These are phyloP conservation scores for Pseudozyma pruni DNA, from an alignment of 1,284 basidiomycete species.

Conservation along the genomic window DNA sequence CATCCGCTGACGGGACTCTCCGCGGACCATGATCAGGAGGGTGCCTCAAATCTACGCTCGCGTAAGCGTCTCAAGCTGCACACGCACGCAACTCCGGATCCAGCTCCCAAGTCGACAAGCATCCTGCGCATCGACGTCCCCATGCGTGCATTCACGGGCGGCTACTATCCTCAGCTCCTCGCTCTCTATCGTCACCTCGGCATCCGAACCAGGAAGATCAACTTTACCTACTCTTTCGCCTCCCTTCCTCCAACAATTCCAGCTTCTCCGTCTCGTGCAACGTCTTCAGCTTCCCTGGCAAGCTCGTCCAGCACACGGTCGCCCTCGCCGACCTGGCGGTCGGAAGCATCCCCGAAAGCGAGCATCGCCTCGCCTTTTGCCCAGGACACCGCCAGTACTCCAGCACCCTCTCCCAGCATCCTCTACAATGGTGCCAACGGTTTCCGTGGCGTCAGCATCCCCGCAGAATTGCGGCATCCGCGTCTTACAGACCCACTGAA, in stretches of 20 bases:
- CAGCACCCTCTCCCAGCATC: slow-evolving; percentile 28
- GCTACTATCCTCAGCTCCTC: slow-evolving; percentile 64
- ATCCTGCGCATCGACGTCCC: slow-evolving; percentile 61
- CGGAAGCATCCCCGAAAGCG: background rate
- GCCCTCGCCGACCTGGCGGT: background rate
- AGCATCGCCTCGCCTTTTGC: no score
- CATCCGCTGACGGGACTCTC: background rate
- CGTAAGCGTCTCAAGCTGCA: slow-evolving; percentile 12
- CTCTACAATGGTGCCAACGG: slow-evolving; percentile 60
- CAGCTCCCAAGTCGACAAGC: background rate
- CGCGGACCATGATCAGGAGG: background rate
- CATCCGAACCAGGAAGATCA: slow-evolving; percentile 39
- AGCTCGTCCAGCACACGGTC: background rate
- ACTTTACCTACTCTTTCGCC: slow-evolving; percentile 63
- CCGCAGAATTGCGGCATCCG: slow-evolving; percentile 12
- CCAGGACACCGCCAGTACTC: no score
- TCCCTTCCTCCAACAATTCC: slow-evolving; percentile 1
- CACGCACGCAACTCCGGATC: background rate
- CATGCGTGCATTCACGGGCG: slow-evolving; percentile 64
- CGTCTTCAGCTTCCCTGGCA: background rate
- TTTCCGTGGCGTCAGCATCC: slow-evolving; percentile 44
- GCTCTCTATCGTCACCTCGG: slow-evolving; percentile 52
- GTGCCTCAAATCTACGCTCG: slow-evolving; percentile 1
- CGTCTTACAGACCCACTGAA: slow-evolving; percentile 1
- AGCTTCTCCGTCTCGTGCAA: background rate